Conservation (phyloP, 257 asterid genomes). For the Agastache rugosa region DNA sequence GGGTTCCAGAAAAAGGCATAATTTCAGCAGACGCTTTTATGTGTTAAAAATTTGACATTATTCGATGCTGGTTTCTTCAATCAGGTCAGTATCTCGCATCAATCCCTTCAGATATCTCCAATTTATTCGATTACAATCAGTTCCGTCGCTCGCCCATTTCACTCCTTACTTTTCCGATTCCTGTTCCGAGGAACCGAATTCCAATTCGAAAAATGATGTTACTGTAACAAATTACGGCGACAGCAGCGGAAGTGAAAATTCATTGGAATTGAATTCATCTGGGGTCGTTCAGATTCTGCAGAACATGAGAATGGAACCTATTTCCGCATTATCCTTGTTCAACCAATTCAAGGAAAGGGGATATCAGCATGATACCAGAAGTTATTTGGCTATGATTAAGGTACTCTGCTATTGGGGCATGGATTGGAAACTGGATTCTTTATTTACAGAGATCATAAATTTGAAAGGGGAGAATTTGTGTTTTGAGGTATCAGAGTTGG, state of each 20-base stretch:
- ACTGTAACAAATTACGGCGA: conserved; percentile 7
- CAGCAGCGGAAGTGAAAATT: conserved; percentile 3
- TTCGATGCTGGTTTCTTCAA: conserved; percentile 56
- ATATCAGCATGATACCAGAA: conserved; percentile 54
- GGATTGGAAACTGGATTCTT: conserved; percentile 53
- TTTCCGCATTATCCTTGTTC: conserved; percentile 57
- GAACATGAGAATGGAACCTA: conserved; percentile 54
- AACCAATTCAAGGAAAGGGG: conserved; percentile 52
- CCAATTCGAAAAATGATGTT: conserved; percentile 6
- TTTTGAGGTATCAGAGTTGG: conserved; percentile 62
- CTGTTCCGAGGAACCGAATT: conserved; percentile 51
- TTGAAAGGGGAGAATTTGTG: conserved; percentile 43
- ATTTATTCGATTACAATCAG: conserved; percentile 49
- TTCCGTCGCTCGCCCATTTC: conserved; percentile 68
- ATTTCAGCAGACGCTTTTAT: conserved; percentile 21
- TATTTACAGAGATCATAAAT: conserved; percentile 58
- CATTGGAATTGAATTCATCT: conserved; percentile 41
- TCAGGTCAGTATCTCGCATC: conserved; percentile 54
- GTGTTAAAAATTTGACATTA: not conserved
- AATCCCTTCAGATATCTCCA: conserved; percentile 40
- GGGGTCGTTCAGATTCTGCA: conserved; percentile 64
- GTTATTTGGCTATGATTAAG: conserved; percentile 67
- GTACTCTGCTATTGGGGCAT: conserved; percentile 66
- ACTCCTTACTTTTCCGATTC: conserved; percentile 57
- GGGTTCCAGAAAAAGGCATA: not conserved